Evolutionary conservation across 805 yeast species (phyloP).

Genomic region (Candida glaebosa): DNA sequence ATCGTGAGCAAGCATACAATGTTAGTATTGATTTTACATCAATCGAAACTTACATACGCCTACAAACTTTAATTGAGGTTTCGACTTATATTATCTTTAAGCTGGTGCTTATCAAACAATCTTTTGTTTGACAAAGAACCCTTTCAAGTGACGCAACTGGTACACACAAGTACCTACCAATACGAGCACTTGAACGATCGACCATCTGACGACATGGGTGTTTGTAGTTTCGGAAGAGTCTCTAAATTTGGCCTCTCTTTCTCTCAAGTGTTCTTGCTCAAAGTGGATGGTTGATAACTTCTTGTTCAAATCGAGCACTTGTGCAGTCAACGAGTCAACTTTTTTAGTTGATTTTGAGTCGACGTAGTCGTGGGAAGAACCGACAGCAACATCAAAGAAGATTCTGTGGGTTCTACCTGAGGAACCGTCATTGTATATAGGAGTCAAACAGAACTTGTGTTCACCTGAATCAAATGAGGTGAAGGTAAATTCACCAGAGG

Average conservation of each 20-base stretch:
- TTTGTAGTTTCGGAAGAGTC: slow-evolving; percentile 76
- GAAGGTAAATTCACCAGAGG: slow-evolving; percentile 71
- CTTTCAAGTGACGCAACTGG: slow-evolving; percentile 74
- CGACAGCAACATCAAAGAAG: slow-evolving; percentile 67
- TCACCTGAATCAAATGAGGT: slow-evolving; percentile 83
- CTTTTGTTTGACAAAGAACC: slow-evolving; percentile 85
- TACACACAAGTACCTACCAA: slow-evolving; percentile 66
- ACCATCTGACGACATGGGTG: slow-evolving; percentile 68
- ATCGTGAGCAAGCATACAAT: no score
- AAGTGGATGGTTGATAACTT: slow-evolving; percentile 39
- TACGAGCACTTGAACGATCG: slow-evolving; percentile 65
- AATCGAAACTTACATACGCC: no score
- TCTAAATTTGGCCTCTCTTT: slow-evolving; percentile 74
- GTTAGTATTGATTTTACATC: no score
- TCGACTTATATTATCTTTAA: no score
- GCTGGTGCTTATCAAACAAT: no score
- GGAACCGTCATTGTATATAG: slow-evolving; percentile 66
- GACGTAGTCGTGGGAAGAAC: slow-evolving; percentile 56
- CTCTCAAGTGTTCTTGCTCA: slow-evolving; percentile 56
- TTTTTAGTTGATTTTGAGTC: slow-evolving; percentile 61
- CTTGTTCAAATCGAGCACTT: slow-evolving; percentile 35
- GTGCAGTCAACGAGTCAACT: slow-evolving; percentile 38
- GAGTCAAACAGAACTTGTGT: slow-evolving; percentile 72
- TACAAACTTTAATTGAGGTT: no score
- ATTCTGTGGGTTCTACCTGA: slow-evolving; percentile 62